phyloP scores from a whole-genome alignment of 2,329 filamentous ascomycete genomes.

The Nemania serpens region DNA sequence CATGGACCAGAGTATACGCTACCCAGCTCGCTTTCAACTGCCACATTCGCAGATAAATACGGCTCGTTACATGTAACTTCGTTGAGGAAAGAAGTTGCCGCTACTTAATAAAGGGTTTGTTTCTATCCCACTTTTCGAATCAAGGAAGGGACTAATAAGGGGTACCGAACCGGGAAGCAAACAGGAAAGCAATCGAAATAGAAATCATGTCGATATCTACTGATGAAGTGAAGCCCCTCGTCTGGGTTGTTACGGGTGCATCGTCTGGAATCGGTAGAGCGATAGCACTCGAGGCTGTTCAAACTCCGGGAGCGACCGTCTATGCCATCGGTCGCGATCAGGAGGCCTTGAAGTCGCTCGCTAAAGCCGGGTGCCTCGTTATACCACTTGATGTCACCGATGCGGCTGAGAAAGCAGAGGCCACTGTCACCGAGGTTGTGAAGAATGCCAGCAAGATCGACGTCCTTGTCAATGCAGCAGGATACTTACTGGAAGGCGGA shows the following conservation, averaged over 20 bases:
- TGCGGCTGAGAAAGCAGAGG: not conserved
- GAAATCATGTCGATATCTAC: too few relatives aligned
- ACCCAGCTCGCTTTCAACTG: too few relatives aligned
- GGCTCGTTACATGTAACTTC: too few relatives aligned
- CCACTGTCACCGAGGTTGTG: too few relatives aligned
- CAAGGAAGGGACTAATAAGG: too few relatives aligned
- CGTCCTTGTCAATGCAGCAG: slow-evolving; percentile 11
- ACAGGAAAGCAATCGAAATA: too few relatives aligned
- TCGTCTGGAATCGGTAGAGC: not conserved
- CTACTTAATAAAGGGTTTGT: too few relatives aligned
- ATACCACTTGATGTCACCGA: not conserved
- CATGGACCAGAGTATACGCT: too few relatives aligned
- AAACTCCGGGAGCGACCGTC: not conserved
- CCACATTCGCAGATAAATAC: too few relatives aligned
- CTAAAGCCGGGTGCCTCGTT: not conserved
- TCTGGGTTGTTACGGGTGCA: not conserved
- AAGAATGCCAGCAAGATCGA: slow-evolving; percentile 1
- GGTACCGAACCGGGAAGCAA: too few relatives aligned
- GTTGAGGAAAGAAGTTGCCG: too few relatives aligned
- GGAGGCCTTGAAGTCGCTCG: slow-evolving; percentile 2
- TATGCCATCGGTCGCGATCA: not conserved
- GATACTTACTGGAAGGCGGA: slow-evolving; percentile 8
- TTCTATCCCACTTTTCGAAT: too few relatives aligned
- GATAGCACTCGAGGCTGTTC: not conserved
- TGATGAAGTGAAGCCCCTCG: not conserved